phyloP scores from a whole-genome alignment of 1,284 basidiomycete genomes.

The Naganishia albida region DNA sequence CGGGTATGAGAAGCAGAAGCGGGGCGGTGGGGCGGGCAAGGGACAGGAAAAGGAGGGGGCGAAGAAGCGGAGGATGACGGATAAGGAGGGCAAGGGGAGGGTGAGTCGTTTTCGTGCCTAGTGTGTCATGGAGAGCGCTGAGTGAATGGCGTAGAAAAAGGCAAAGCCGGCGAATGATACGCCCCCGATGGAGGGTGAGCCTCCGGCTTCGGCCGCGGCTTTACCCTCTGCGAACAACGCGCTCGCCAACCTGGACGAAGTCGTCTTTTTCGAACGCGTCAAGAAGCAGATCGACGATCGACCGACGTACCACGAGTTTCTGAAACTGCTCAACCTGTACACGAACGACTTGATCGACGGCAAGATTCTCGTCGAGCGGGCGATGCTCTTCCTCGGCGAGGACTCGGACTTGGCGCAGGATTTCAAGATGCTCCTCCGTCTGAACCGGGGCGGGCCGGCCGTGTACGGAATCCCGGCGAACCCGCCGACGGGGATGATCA shows the following conservation, averaged over 20 bases:
- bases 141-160: slow-evolving; percentile 21
- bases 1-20: slow-evolving; percentile 33
- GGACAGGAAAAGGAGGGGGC: slow-evolving; percentile 25
- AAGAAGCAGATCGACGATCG: slow-evolving; percentile 81
- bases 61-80: slow-evolving; percentile 33
- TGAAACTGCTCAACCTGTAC: slow-evolving; percentile 93
- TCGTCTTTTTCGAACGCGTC: slow-evolving; percentile 91
- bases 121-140: neutral
- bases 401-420: slow-evolving; percentile 76
- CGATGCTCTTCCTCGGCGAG: slow-evolving; percentile 70
- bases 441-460: slow-evolving; percentile 64
- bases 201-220: neutral
- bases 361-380: slow-evolving; percentile 76
- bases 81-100: slow-evolving; percentile 33
- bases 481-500: slow-evolving; percentile 57
- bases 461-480: slow-evolving; percentile 76
- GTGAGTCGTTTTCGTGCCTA: slow-evolving; percentile 15
- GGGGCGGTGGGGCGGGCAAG: slow-evolving; percentile 25
- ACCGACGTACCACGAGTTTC: slow-evolving; percentile 90
- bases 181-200: slow-evolving; percentile 27
- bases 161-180: slow-evolving; percentile 30
- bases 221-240: slow-evolving; percentile 32
- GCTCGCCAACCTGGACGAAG: slow-evolving; percentile 73
- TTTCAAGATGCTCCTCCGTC: slow-evolving; percentile 84
- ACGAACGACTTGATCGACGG: slow-evolving; percentile 90